Evolutionary conservation across 352 stramenopile genomes (phyloP), one percentile per base, ranked within the genome.

Genomic region (Thraustotheca clavata): DNA sequence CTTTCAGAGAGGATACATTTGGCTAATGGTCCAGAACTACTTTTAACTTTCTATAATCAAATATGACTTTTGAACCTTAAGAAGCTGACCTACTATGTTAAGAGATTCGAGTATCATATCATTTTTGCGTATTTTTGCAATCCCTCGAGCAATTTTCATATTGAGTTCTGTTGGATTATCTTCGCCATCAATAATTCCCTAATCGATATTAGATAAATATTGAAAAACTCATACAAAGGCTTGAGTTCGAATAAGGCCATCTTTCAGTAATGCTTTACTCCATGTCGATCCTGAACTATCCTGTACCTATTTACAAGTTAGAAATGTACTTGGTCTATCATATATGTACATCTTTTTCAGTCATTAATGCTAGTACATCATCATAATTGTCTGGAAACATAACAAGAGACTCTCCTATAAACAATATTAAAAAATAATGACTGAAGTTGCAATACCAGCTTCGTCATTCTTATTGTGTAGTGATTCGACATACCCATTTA

Each of bases 341-440:
- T 47, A n/a, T 27, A 47, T n/a, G 14, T 16, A 65, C 38, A 33
- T 65, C 57, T 18, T 24, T 49, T 4, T 43, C 46, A 18, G 57
- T 65, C 57, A 65, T 65, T 6, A 65, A 26, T 14, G 46, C 27
- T 11, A 65, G 8, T 5, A 65, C 57, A 31, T 50, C 39, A 46
- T 65, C 20, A 33, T 65, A 65, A 20, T 65, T 65, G 40, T 65
- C 57, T 0, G 57, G 57, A n/a, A 65, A 65, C 4, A 27, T 22
- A 27, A 65, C 57, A 32, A 65, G n/a, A 18, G 57, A 12, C 22
- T 43, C 38, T 4, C 57, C 57, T 65, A 54, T 3, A 41, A 9
- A 24, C 38, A 43, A 18, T 20, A 43, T 18, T 16, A 18, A 18
- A 43, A 43, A 20, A 20, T 43, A 20, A 43, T 52, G 11, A 2